Conservation (phyloP, 805 yeast species). For the Alloascoidea africana region DNA sequence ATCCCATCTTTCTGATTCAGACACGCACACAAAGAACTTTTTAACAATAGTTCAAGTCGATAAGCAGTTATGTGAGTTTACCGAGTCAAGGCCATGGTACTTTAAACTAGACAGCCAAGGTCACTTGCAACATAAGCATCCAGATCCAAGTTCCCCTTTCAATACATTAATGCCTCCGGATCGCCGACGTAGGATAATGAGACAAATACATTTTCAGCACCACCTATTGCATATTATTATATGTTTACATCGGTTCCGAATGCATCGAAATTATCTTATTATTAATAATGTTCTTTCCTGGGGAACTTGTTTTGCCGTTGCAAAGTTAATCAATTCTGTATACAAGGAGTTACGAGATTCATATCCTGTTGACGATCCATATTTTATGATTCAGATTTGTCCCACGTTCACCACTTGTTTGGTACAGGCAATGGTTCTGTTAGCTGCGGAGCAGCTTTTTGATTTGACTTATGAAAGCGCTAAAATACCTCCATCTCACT, state of each 20-base stretch:
- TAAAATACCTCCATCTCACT: too few species aligned
- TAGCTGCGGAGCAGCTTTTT: not conserved
- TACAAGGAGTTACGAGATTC: not conserved
- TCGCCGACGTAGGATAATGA: not conserved
- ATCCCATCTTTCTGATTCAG: not conserved
- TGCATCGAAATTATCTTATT: not conserved
- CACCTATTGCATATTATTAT: not conserved
- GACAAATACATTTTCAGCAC: slow-evolving; percentile 1
- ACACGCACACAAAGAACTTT: too few species aligned
- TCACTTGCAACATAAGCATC: not conserved
- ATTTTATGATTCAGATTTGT: not conserved
- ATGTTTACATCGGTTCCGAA: not conserved
- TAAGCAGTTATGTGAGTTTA: not conserved
- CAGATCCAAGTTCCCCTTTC: not conserved
- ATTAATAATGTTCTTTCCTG: not conserved
- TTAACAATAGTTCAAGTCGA: not conserved
- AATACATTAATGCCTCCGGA: not conserved
- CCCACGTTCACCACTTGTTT: not conserved
- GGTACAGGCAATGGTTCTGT: not conserved
- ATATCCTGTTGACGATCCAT: not conserved
- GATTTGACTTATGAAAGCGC: not conserved
- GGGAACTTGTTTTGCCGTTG: not conserved
- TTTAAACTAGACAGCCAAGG: not conserved
- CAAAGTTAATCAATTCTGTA: not conserved
- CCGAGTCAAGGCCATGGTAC: not conserved